phyloP scores from a whole-genome alignment of 2,329 filamentous ascomycete genomes.

The Thelonectria blattea region DNA sequence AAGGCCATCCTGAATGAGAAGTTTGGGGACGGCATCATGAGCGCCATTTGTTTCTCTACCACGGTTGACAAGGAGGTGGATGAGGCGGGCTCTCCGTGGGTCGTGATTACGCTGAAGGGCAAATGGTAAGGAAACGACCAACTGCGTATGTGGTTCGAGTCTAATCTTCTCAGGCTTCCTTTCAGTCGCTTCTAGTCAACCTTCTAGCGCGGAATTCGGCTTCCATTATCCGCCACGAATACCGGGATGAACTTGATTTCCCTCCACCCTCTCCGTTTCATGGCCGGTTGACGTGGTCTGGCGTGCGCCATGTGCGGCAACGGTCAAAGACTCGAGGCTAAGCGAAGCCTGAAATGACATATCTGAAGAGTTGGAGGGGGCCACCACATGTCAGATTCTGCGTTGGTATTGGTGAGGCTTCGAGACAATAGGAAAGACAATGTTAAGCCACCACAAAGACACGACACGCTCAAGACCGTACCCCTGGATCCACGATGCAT shows the following conservation, averaged over 20 bases:
- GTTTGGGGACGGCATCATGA: constrained; percentile 95
- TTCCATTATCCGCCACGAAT: background rate
- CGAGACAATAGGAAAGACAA: constrained; percentile 40
- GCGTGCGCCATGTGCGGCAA: background rate
- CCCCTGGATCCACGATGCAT: constrained; percentile 4
- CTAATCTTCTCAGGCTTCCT: constrained; percentile 38
- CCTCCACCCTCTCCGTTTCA: background rate
- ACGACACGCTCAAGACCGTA: constrained; percentile 12
- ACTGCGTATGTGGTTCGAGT: background rate
- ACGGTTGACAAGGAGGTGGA: constrained; percentile 95
- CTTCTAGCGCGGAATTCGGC: background rate
- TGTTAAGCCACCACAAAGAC: constrained; percentile 38
- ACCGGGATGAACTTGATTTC: background rate
- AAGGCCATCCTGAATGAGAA: constrained; percentile 97
- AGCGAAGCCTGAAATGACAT: background rate
- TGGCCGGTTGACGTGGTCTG: background rate
- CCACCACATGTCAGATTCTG: background rate
- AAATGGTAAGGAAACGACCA: constrained; percentile 71
- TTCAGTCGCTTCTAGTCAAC: constrained; percentile 41
- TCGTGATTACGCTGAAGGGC: constrained; percentile 80
- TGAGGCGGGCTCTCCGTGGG: constrained; percentile 80
- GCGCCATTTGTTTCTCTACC: constrained; percentile 87
- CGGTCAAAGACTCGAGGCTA: background rate
- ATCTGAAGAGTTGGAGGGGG: background rate
- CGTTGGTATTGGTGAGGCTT: background rate